These are phyloP conservation scores for Ceratocystis huliohia DNA, from an alignment of 2,329 filamentous ascomycete species.

Conservation along the genomic window DNA sequence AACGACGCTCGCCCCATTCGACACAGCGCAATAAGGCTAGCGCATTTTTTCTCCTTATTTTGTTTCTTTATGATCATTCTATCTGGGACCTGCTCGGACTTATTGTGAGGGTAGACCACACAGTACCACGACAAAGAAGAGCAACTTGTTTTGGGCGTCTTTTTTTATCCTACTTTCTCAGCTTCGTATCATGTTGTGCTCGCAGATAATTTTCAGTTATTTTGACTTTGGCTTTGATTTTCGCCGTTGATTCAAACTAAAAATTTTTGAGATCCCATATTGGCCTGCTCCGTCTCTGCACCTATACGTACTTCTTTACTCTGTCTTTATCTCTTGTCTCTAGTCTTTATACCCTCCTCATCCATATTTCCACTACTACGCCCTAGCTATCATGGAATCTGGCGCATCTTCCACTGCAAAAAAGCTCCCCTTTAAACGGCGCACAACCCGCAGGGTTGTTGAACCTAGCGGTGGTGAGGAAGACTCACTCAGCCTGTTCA, in stretches of 20 bases:
- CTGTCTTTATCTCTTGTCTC: background rate
- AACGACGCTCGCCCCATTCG: background rate
- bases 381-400: background rate
- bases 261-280: background rate
- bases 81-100: background rate
- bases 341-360: background rate
- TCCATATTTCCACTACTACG: background rate
- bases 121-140: background rate
- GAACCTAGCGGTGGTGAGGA: slow-evolving; percentile 20
- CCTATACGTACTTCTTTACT: background rate
- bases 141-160: background rate
- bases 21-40: too few relatives aligned
- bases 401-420: slow-evolving; percentile 24
- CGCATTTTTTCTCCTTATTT: background rate
- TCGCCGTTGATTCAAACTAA: background rate
- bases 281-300: background rate
- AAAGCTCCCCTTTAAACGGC: slow-evolving; percentile 37
- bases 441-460: slow-evolving; percentile 18
- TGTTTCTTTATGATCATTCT: background rate
- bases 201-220: background rate
- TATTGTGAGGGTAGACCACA: background rate
- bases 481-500: slow-evolving; percentile 35
- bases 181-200: background rate
- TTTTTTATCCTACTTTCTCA: background rate
- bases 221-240: slow-evolving; percentile 4